Conservation (phyloP, 441 rosid species). For the Arabidopsis hybrid region DNA sequence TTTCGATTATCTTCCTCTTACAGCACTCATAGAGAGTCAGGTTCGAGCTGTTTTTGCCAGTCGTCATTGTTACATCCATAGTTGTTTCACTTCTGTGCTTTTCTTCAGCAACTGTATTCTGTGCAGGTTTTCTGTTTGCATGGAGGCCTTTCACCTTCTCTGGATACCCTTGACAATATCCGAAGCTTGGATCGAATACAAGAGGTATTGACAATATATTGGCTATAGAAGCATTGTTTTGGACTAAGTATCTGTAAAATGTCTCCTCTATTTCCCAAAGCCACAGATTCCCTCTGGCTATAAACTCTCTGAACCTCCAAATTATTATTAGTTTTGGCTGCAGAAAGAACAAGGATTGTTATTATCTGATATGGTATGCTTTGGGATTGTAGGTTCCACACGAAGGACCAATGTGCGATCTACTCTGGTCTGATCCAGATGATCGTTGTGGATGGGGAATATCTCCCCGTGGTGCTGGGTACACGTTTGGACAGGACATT, state of each 20-base stretch:
- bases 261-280: not conserved
- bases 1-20: conserved; percentile 93
- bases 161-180: conserved; percentile 95
- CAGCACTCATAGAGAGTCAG: conserved; percentile 99
- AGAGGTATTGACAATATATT: conserved; percentile 59
- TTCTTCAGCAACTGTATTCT: conserved; percentile 25
- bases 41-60: conserved; percentile 49
- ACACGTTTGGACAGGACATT: conserved; percentile 97
- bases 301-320: not conserved
- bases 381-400: conserved; percentile 80
- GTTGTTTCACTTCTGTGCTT: conserved; percentile 12
- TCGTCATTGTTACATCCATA: conserved; percentile 1
- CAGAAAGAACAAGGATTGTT: not conserved
- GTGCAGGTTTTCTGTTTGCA: conserved; percentile 93
- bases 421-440: conserved; percentile 98
- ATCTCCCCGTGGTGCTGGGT: conserved; percentile 99
- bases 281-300: not conserved
- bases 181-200: conserved; percentile 96
- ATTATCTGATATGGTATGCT: not conserved
- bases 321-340: conserved; percentile 1
- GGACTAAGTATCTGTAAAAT: not conserved
- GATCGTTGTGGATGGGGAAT: conserved; percentile 99
- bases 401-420: conserved; percentile 99
- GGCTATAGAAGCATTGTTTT: not conserved
- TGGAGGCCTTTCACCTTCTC: conserved; percentile 96